These are phyloP conservation scores for Fusarium piperis DNA, from an alignment of 2,329 filamentous ascomycete species.

Conservation along the genomic window DNA sequence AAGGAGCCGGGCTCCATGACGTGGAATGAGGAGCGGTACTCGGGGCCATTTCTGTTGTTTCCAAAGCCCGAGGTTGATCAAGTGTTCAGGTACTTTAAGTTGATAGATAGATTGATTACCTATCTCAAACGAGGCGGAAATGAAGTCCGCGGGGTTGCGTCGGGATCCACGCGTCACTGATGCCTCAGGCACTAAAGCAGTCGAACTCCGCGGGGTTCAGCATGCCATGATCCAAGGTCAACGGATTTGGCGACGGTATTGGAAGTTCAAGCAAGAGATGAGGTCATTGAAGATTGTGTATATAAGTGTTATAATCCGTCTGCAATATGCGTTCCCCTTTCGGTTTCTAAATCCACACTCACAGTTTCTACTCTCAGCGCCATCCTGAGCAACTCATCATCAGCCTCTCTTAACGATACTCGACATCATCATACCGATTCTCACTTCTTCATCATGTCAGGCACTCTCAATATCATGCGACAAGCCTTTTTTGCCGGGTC, in stretches of 20 bases:
- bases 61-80: neutral
- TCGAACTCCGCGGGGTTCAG: neutral
- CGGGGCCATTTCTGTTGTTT: neutral
- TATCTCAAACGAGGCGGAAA: neutral
- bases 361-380: neutral
- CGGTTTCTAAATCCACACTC: too few relatives aligned
- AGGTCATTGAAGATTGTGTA: neutral
- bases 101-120: neutral
- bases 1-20: conserved; percentile 44
- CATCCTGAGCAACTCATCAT: too few relatives aligned
- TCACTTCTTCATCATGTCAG: neutral
- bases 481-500: conserved; percentile 29
- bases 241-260: neutral
- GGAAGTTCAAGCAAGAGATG: neutral
- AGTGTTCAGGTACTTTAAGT: neutral
- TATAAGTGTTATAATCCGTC: neutral
- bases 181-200: neutral
- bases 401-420: too few relatives aligned
- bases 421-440: neutral
- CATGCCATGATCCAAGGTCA: neutral
- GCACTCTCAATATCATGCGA: conserved; percentile 1
- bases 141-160: neutral
- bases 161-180: neutral
- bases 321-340: neutral
- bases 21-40: neutral